Base-by-base conservation (phyloP, 179 eudicot genomes). In the Camellia oleifera region DNA sequence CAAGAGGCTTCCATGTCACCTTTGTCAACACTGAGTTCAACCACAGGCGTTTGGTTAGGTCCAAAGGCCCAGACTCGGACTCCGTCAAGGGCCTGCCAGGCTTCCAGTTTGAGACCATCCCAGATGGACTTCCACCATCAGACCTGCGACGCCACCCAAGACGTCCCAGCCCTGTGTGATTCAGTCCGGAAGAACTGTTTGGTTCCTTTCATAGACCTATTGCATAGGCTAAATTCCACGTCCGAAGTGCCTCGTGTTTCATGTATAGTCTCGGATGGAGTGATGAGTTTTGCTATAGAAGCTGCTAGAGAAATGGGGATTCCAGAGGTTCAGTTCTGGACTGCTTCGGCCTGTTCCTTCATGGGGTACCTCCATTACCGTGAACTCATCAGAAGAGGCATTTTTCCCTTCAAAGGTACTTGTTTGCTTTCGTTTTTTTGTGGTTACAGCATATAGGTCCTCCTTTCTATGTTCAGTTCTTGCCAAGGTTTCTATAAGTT, bases 11-110 rank as follows among this genome's bases (percentile, higher is more conserved):
- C 58, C 84, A 81, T 78, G 79, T 87, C 8, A 89, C 90, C 80
- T 89, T 87, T 23, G 90, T 87, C 46, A 82, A 80, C 77, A 86
- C 85, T 0, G 77, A 88, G 64, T 86, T 76, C 81, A 84, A 88
- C 78, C 84, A 77, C 11, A 78, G 75, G 23, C 88, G 89, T 54
- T 73, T 86, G 18, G 61, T 81, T 58, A 77, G 87, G 9, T 71
- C 88, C 0, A 48, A 62, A 53, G 89, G 88, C 2, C 77, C 87
- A 26, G 20, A 45, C 54, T 63, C 81, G 40, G 60, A 72, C 32
- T 26, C 32, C 32, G 32, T 26, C 11, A 77, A 77, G 46, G 84
- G 77, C 20, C 70, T 75, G 12, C 72, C 83, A 3, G 65, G 69
- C 0, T 89, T 89, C 76, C 77, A 69, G n/a, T 89, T 83, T 79